A percentile compares a stretch with the other conserved stretches of the same genome.
Conservation (phyloP, 257 asterid species). For the Ilex asprella region DNA sequence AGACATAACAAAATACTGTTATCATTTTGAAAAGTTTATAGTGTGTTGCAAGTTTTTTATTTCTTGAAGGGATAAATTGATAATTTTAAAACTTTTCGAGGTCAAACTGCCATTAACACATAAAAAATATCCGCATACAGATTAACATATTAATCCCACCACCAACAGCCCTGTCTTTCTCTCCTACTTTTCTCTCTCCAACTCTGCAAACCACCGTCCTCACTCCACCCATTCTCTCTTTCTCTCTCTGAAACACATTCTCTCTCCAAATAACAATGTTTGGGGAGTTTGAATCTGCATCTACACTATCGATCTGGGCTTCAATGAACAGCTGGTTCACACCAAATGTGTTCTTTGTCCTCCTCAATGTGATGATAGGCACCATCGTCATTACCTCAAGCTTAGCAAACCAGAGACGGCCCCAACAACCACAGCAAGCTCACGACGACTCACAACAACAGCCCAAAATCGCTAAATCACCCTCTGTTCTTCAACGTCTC, state of each 20-base stretch:
- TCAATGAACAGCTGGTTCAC: slow-evolving; percentile 1
- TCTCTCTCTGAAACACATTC: background rate
- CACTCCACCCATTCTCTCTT: too few species aligned
- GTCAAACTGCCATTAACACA: too few species aligned
- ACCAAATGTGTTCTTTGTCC: background rate
- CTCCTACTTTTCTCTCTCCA: background rate
- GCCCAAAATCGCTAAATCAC: background rate
- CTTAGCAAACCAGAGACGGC: background rate
- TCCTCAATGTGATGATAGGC: slow-evolving; percentile 2
- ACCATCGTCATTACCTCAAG: background rate
- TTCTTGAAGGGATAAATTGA: too few species aligned
- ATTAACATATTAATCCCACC: too few species aligned
- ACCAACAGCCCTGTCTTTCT: background rate
- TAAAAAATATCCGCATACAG: too few species aligned
- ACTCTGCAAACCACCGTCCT: background rate
- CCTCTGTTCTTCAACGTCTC: slow-evolving; percentile 1
- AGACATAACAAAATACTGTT: too few species aligned
- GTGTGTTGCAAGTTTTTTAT: too few species aligned
- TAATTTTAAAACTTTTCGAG: too few species aligned
- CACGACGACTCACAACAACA: background rate
- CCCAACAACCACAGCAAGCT: background rate
- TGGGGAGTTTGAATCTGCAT: background rate
- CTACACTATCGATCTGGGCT: background rate
- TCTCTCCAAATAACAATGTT: background rate
- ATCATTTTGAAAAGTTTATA: too few species aligned